phyloP scores from a whole-genome alignment of 2,329 filamentous ascomycete genomes.

The Penicillium aurantiogriseum region DNA sequence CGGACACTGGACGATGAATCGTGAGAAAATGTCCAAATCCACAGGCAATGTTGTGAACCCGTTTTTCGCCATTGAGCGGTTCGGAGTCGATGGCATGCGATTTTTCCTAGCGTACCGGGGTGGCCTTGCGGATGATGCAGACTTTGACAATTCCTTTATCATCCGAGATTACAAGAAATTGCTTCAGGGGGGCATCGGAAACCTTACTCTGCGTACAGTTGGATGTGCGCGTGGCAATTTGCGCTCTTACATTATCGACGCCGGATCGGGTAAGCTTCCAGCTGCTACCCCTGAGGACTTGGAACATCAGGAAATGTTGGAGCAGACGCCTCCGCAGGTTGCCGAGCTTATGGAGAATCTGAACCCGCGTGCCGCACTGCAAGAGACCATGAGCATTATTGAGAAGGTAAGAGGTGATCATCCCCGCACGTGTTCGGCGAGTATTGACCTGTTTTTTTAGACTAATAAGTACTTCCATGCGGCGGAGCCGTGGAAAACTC shows the following conservation, averaged over 20 bases:
- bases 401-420: constrained; percentile 50
- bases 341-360: constrained; percentile 60
- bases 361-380: constrained; percentile 65
- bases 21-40: constrained; percentile 94
- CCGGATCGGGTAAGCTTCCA: constrained; percentile 29
- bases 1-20: constrained; percentile 91
- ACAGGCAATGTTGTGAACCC: constrained; percentile 94
- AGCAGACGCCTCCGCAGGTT: constrained; percentile 43
- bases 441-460: constrained; percentile 38
- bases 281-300: constrained; percentile 31
- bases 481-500: constrained; percentile 65
- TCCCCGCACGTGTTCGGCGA: constrained; percentile 13
- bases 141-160: constrained; percentile 79
- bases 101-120: constrained; percentile 85
- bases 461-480: constrained; percentile 67
- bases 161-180: constrained; percentile 75
- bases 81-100: constrained; percentile 81
- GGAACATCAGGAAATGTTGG: constrained; percentile 44
- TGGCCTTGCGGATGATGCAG: constrained; percentile 71
- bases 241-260: constrained; percentile 54
- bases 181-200: constrained; percentile 75
- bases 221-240: constrained; percentile 69
- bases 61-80: constrained; percentile 84
- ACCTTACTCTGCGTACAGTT: constrained; percentile 70
- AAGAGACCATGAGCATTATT: constrained; percentile 62